Evolutionary conservation across 176 grass and related monocot species (phyloP).

Genomic region (Carex scoparia): DNA sequence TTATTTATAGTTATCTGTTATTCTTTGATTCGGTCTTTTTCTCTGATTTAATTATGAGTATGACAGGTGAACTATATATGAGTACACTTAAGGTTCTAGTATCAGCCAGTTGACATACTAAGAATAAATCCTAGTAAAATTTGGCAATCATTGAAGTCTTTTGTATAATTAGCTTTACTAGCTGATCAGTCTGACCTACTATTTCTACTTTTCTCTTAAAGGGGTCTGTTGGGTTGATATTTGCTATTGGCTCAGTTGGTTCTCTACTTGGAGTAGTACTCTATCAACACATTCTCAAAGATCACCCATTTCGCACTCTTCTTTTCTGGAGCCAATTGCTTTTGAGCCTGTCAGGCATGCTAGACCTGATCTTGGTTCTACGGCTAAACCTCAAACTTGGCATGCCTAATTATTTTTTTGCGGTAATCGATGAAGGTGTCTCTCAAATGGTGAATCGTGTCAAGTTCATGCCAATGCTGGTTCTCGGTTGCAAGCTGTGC

Average conservation of each 20-base stretch:
- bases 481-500: slow-evolving; percentile 73
- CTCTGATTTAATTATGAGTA: not conserved
- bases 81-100: not conserved
- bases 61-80: not conserved
- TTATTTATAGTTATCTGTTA: not conserved
- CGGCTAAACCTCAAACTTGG: slow-evolving; percentile 63
- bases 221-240: slow-evolving; percentile 82
- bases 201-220: slow-evolving; percentile 31
- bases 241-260: slow-evolving; percentile 62
- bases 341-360: slow-evolving; percentile 64
- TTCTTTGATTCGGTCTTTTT: not conserved
- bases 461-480: slow-evolving; percentile 82
- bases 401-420: slow-evolving; percentile 79
- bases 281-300: slow-evolving; percentile 68
- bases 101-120: not conserved
- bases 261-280: slow-evolving; percentile 71
- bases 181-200: not conserved
- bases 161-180: not conserved
- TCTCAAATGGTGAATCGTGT: slow-evolving; percentile 68
- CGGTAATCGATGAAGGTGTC: slow-evolving; percentile 64
- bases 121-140: not conserved
- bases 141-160: not conserved
- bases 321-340: slow-evolving; percentile 74
- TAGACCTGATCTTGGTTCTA: slow-evolving; percentile 72
- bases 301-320: slow-evolving; percentile 45